Evolutionary conservation across 2,329 filamentous ascomycete species (phyloP).

Genomic region (Akanthomyces muscarius): DNA sequence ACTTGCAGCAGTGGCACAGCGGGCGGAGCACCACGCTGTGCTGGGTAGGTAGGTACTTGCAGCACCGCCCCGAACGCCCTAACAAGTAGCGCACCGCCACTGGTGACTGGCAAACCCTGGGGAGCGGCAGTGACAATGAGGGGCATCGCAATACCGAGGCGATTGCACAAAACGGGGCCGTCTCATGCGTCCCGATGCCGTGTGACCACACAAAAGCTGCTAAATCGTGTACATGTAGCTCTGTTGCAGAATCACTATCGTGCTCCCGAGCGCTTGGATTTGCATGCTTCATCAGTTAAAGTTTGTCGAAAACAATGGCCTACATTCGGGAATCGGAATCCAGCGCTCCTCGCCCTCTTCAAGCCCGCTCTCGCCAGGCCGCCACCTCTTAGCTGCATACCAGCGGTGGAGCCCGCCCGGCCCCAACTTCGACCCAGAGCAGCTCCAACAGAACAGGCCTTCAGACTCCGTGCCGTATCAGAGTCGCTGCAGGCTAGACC

Average conservation of each 20-base stretch:
- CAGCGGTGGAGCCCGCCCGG: neutral
- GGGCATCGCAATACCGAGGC: neutral
- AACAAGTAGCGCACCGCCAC: neutral
- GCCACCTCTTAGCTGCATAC: slow-evolving; percentile 11
- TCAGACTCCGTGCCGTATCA: neutral
- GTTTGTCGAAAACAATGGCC: neutral
- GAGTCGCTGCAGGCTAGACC: neutral
- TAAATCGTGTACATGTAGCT: neutral
- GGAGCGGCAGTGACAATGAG: neutral
- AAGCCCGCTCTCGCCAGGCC: neutral
- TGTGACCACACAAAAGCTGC: neutral
- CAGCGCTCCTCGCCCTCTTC: neutral
- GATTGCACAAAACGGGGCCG: neutral
- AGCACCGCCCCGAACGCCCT: neutral
- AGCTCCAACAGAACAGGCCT: neutral
- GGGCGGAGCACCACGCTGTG: too few relatives aligned
- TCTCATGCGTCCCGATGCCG: neutral
- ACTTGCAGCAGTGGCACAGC: too few relatives aligned
- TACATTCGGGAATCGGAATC: slow-evolving; percentile 7
- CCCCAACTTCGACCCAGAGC: neutral
- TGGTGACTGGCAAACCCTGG: neutral
- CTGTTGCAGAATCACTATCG: neutral
- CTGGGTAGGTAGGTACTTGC: neutral
- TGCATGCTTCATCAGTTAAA: neutral
- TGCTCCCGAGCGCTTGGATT: neutral